Evolutionary conservation across 495 filamentous ascomycete species (phyloP).

Genomic region (Neurospora tetrasperma): DNA sequence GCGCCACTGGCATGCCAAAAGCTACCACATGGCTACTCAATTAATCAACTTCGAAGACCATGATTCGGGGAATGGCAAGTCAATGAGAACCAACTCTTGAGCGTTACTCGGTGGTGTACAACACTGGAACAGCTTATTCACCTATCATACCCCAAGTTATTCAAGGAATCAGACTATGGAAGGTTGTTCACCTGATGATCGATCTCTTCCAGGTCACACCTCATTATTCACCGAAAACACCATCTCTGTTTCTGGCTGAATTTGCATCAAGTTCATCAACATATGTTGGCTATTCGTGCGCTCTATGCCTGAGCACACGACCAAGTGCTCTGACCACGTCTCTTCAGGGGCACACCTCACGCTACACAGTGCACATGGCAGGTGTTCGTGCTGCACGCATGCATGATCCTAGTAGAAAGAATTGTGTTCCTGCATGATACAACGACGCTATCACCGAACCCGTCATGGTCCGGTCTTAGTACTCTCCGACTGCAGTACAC

Average conservation of each 20-base stretch:
- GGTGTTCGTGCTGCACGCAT: not conserved
- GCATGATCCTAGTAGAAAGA: not conserved
- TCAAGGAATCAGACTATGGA: not conserved
- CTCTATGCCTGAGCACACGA: not conserved
- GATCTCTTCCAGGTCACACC: not conserved
- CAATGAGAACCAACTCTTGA: not conserved
- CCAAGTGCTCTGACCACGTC: not conserved
- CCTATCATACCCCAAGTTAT: not conserved
- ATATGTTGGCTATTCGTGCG: not conserved
- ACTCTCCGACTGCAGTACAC: not conserved
- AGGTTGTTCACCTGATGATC: not conserved
- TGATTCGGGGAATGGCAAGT: not conserved
- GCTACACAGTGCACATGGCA: not conserved
- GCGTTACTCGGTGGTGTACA: not conserved
- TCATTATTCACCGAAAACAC: not conserved
- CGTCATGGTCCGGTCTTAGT: not conserved
- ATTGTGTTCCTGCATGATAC: not conserved
- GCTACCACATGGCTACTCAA: not conserved
- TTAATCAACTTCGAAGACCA: not conserved
- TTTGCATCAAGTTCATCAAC: not conserved
- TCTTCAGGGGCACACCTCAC: not conserved
- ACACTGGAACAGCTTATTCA: not conserved
- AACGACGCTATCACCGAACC: not conserved
- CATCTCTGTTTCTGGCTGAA: not conserved
- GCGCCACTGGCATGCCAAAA: not conserved